Evolutionary conservation across 179 eudicot genomes (phyloP), one percentile per base, ranked within the genome.

Genomic region (Pouteria campechiana): DNA sequence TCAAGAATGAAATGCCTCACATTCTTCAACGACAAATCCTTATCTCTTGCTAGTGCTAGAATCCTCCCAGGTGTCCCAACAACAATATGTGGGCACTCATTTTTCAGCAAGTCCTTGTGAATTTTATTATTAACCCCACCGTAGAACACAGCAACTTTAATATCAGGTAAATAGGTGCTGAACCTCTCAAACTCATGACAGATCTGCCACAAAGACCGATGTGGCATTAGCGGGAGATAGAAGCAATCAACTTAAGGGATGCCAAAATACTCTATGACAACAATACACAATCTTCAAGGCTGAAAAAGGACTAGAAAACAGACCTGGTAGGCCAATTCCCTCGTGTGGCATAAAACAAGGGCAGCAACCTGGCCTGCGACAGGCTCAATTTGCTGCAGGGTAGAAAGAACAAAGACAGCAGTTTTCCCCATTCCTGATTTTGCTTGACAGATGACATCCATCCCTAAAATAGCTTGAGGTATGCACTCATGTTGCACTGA

Each of bases 381-480:
- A 19, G 97, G 97, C 59, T 85, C 95, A 55, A 89, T 85, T 52
- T 85, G 97, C 61, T 89, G 97, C 47, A 89, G 52, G 36, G 89
- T 75, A 29, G 97, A 89, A 17, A 89, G 74, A 32, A 89, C 97
- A 70, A 89, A 89, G 2, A 89, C 97, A 38, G 97, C 97, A 12
- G 97, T 89, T 72, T 88, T 89, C 39, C 97, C 97, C 97, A 89
- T 89, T 35, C 97, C 97, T 37, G 97, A 89, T 55, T 89, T 89
- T 41, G 97, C 97, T 85, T 89, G 97, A 63, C 97, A 89, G 35
- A 89, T 81, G 60, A 89, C 97, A 72, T 89, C 97, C 97, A 89
- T 89, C 45, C 97, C 97, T 68, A 89, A 63, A 17, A 81, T 89
- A 50, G 97, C 97, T 74, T 89, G 97, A 51, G 97, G 97, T 48